Conservation (phyloP, 2,329 filamentous ascomycete genomes). For the Aspergillus uvarum region DNA sequence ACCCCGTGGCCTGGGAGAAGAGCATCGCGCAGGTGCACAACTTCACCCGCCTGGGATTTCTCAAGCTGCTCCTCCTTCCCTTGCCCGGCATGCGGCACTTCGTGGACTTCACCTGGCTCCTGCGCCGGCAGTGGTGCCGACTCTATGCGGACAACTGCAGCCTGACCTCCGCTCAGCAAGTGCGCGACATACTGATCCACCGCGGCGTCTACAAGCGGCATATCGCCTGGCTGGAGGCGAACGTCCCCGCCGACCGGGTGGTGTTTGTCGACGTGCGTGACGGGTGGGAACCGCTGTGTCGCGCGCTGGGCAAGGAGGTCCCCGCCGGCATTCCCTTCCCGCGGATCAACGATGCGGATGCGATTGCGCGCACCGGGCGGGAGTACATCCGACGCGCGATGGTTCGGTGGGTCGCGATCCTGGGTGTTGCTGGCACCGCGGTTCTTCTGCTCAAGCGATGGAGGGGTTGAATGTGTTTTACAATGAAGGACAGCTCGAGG, state of each 20-base stretch:
- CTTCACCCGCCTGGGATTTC: conserved; percentile 20
- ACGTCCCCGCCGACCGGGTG: conserved; percentile 32
- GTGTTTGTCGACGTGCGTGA: conserved; percentile 42
- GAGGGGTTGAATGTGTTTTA: too few species aligned
- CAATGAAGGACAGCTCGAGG: too few species aligned
- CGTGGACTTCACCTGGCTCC: conserved; percentile 17
- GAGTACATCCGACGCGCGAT: conserved; percentile 28
- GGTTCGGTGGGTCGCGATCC: conserved; percentile 28
- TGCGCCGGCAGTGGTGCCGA: conserved; percentile 21
- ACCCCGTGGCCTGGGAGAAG: conserved; percentile 22
- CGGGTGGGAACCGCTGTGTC: conserved; percentile 50
- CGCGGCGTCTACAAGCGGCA: conserved; percentile 18
- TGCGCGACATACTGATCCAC: neutral
- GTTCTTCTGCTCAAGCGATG: too few species aligned
- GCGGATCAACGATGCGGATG: conserved; percentile 35
- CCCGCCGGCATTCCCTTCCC: conserved; percentile 41
- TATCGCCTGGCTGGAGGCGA: conserved; percentile 26
- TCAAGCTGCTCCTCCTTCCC: conserved; percentile 22
- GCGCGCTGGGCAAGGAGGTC: conserved; percentile 41
- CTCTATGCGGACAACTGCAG: conserved; percentile 17
- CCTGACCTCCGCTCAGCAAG: neutral
- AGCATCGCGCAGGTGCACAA: conserved; percentile 22
- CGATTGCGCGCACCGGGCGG: conserved; percentile 18
- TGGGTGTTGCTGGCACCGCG: neutral
- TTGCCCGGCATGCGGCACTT: conserved; percentile 28